Conservation (phyloP, 139 green algal species). For the Tetradesmus lagerheimii region DNA sequence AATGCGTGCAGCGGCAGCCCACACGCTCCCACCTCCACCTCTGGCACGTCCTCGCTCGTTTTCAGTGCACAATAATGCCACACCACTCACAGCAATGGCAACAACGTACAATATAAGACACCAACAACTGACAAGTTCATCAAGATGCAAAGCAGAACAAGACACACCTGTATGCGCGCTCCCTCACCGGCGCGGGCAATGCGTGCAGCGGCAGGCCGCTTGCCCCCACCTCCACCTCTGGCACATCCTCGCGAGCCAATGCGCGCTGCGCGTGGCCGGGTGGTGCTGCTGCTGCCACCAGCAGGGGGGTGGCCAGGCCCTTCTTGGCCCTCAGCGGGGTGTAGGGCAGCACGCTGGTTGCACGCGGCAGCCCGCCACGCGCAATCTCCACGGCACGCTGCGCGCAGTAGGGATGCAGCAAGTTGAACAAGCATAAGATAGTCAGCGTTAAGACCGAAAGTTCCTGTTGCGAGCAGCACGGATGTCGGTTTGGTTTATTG, state of each 20-base stretch:
- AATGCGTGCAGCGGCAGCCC: slow-evolving; percentile 46
- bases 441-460: background rate
- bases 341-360: slow-evolving; percentile 25
- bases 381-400: slow-evolving; percentile 36
- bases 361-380: background rate
- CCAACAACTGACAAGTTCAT: too few relatives aligned
- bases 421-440: background rate
- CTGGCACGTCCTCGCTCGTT: slow-evolving; percentile 37
- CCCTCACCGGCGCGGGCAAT: background rate
- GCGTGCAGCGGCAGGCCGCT: slow-evolving; percentile 42
- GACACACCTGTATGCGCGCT: background rate
- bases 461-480: slow-evolving; percentile 28
- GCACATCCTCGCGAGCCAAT: slow-evolving; percentile 41
- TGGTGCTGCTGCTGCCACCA: slow-evolving; percentile 28
- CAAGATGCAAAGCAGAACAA: background rate
- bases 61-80: background rate
- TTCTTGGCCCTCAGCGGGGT: slow-evolving; percentile 38
- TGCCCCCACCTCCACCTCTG: slow-evolving; percentile 36
- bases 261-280: background rate
- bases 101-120: background rate
- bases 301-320: slow-evolving; percentile 52
- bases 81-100: background rate
- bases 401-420: background rate
- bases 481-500: slow-evolving; percentile 43
- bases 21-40: slow-evolving; percentile 27